Conservation (phyloP, 176 grass and related monocot species). For the Thalia dealbata region DNA sequence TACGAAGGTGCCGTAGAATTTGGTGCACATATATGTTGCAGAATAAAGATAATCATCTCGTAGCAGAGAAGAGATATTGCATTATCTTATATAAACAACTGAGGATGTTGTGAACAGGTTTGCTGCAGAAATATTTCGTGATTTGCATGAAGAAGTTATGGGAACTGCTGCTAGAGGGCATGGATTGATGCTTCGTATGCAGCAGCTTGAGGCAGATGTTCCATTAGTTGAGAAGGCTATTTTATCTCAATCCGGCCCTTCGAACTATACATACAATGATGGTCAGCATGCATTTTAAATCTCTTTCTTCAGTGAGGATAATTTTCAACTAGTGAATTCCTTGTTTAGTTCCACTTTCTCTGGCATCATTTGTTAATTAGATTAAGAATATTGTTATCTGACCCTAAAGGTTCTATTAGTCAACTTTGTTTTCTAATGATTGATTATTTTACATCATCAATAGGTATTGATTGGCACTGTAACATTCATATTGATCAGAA, state of each 20-base stretch:
- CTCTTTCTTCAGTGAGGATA: background rate
- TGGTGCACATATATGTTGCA: no score
- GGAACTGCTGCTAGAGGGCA: constrained; percentile 76
- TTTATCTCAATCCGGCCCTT: constrained; percentile 44
- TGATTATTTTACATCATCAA: constrained; percentile 1
- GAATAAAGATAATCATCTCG: no score
- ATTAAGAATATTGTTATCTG: background rate
- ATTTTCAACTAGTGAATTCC: no score
- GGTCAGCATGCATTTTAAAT: constrained; percentile 29
- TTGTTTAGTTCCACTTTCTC: no score
- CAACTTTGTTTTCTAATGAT: background rate
- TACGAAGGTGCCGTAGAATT: no score
- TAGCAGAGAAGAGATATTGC: no score
- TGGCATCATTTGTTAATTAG: no score
- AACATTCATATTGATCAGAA: constrained; percentile 82
- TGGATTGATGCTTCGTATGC: constrained; percentile 75
- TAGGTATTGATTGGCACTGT: constrained; percentile 62
- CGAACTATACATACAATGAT: constrained; percentile 53
- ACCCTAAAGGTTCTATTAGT: background rate
- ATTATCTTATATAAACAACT: no score
- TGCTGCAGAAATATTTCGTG: constrained; percentile 92
- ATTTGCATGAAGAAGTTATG: constrained; percentile 94
- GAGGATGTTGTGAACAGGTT: constrained; percentile 31
- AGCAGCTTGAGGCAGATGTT: constrained; percentile 61
- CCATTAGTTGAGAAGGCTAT: constrained; percentile 63